Conservation (phyloP, 176 grass and related monocot genomes). For the Raddia guianensis region DNA sequence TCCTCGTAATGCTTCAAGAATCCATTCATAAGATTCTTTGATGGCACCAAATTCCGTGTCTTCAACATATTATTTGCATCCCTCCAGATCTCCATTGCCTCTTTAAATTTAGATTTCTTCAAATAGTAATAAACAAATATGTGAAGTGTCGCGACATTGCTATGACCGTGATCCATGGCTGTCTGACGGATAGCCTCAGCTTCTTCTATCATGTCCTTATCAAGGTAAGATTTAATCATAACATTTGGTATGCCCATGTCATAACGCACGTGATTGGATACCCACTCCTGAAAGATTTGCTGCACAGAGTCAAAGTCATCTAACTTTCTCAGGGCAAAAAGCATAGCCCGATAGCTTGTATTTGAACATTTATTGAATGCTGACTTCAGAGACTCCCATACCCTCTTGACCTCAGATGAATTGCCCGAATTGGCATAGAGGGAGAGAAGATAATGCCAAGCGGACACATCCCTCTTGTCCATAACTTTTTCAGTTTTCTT, state of each 20-base stretch:
- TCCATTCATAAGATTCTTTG: slow-evolving; percentile 33
- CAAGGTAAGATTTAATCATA: slow-evolving; percentile 51
- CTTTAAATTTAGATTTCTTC: slow-evolving; percentile 22
- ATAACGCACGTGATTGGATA: slow-evolving; percentile 26
- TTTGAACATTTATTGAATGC: slow-evolving; percentile 47
- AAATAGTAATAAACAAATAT: slow-evolving; percentile 48
- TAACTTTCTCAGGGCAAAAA: slow-evolving; percentile 51
- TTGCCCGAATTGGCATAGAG: slow-evolving; percentile 51
- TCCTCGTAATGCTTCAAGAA: slow-evolving; percentile 54
- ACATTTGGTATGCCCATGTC: slow-evolving; percentile 53
- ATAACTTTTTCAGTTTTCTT: slow-evolving; percentile 55
- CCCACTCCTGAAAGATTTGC: slow-evolving; percentile 56
- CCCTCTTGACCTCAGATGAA: slow-evolving; percentile 48
- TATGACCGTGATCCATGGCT: slow-evolving; percentile 39
- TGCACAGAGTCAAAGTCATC: slow-evolving; percentile 42
- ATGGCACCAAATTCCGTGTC: slow-evolving; percentile 27
- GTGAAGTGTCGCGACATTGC: slow-evolving; percentile 16
- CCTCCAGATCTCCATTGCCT: slow-evolving; percentile 32
- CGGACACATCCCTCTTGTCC: slow-evolving; percentile 10
- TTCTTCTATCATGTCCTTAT: slow-evolving; percentile 48
- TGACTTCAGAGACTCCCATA: slow-evolving; percentile 51
- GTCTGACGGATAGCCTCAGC: slow-evolving; percentile 47
- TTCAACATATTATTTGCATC: slow-evolving; percentile 34
- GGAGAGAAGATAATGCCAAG: slow-evolving; percentile 37
- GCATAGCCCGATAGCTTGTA: slow-evolving; percentile 50